Percentiles rank a stretch among this genome's conserved stretches.
These are phyloP conservation scores for Irpex lacteus DNA, from an alignment of 1,284 basidiomycete genomes.

Conservation along the genomic window DNA sequence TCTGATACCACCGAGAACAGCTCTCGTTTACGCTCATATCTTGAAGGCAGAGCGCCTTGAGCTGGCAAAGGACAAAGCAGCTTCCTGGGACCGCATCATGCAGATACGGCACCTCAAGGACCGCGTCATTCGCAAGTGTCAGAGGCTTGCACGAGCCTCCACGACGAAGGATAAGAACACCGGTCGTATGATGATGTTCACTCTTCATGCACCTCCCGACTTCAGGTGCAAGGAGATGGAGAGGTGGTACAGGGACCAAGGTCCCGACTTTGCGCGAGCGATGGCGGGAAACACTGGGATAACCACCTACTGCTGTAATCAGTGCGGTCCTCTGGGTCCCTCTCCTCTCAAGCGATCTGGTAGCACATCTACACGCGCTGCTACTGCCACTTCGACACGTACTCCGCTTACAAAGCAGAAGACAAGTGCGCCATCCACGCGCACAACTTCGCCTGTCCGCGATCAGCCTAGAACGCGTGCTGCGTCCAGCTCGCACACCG, in stretches of 20 bases:
- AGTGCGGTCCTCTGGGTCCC: slow-evolving; percentile 19
- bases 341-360: slow-evolving; percentile 2
- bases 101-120: slow-evolving; percentile 75
- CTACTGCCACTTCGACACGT: slow-evolving; percentile 1
- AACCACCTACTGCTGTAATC: slow-evolving; percentile 23
- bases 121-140: slow-evolving; percentile 75
- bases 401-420: background rate
- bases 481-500: background rate
- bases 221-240: slow-evolving; percentile 77
- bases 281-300: slow-evolving; percentile 5
- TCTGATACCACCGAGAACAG: slow-evolving; percentile 66
- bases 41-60: slow-evolving; percentile 58
- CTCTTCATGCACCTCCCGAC: slow-evolving; percentile 63
- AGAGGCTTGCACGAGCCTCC: slow-evolving; percentile 46
- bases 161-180: slow-evolving; percentile 34
- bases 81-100: slow-evolving; percentile 64
- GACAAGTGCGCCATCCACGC: background rate
- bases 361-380: slow-evolving; percentile 5
- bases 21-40: slow-evolving; percentile 63
- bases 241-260: slow-evolving; percentile 57
- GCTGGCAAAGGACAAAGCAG: slow-evolving; percentile 49
- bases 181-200: slow-evolving; percentile 49
- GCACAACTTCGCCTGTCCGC: background rate
- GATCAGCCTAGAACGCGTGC: background rate
- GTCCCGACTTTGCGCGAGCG: slow-evolving; percentile 19